Conservation (phyloP, 2,329 filamentous ascomycete species). For the Pseudogymnoascus sp. region DNA sequence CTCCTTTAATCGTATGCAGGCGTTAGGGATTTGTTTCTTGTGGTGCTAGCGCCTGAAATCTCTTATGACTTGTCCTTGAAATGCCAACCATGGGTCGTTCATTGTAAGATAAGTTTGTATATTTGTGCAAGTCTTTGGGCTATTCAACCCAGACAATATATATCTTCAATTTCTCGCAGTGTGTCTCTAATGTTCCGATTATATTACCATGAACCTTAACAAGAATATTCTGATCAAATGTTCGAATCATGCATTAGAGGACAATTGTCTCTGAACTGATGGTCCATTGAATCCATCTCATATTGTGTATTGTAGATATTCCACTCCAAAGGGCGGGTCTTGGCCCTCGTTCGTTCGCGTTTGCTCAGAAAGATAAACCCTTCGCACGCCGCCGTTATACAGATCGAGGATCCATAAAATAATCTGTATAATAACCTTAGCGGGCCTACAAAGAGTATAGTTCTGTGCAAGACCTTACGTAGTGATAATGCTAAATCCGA, state of each 20-base stretch:
- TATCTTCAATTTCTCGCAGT: neutral
- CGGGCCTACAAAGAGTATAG: neutral
- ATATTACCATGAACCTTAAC: neutral
- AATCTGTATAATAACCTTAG: neutral
- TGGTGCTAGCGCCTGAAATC: neutral
- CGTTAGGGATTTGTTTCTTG: neutral
- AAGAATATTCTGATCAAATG: neutral
- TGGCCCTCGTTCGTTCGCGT: neutral
- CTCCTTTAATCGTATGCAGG: neutral
- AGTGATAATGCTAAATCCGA: neutral
- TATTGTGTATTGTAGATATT: neutral
- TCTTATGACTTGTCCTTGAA: neutral
- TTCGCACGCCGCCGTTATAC: neutral
- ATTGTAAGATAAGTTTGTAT: neutral
- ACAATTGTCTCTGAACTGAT: neutral
- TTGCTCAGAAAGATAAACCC: neutral
- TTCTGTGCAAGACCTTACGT: neutral
- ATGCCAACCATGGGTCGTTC: neutral
- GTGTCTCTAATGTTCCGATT: neutral
- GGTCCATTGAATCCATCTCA: neutral
- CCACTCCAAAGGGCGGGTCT: neutral
- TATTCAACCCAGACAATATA: neutral
- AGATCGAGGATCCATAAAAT: neutral
- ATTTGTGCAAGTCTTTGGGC: neutral
- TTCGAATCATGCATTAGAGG: neutral